Evolutionary conservation across 2,329 filamentous ascomycete genomes (phyloP).

Genomic region (Cercospora canescens): DNA sequence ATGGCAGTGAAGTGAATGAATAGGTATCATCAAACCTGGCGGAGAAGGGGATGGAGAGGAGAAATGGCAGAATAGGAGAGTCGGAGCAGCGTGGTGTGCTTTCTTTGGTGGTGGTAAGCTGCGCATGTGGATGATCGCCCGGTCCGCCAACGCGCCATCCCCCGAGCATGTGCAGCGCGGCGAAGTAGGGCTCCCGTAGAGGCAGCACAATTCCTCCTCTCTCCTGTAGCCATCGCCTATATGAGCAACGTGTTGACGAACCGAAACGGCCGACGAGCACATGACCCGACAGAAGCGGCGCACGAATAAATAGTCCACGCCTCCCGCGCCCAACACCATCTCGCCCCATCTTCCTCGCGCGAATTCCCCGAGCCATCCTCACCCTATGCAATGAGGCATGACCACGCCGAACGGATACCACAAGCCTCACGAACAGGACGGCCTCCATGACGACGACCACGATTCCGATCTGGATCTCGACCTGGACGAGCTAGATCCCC

Average conservation of each 20-base stretch:
- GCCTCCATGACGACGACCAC: constrained; percentile 50
- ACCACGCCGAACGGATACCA: constrained; percentile 48
- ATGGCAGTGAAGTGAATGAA: neutral
- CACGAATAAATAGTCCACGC: neutral
- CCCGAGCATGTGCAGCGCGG: neutral
- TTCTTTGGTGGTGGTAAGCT: neutral
- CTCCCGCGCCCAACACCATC: neutral
- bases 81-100: neutral
- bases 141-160: neutral
- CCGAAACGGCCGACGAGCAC: neutral
- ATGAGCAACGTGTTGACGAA: constrained; percentile 1
- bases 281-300: neutral
- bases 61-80: neutral
- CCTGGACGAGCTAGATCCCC: constrained; percentile 75
- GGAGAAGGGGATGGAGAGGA: neutral
- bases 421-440: constrained; percentile 63
- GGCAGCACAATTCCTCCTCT: neutral
- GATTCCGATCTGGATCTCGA: constrained; percentile 79
- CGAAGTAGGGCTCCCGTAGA: neutral
- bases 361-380: constrained; percentile 1
- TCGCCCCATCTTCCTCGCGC: neutral
- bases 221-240: neutral
- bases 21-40: neutral
- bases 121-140: neutral
- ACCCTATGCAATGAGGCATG: constrained; percentile 44